Base-by-base conservation (phyloP, 2,329 filamentous ascomycete species). In the Coleophoma eucalyptorum region DNA sequence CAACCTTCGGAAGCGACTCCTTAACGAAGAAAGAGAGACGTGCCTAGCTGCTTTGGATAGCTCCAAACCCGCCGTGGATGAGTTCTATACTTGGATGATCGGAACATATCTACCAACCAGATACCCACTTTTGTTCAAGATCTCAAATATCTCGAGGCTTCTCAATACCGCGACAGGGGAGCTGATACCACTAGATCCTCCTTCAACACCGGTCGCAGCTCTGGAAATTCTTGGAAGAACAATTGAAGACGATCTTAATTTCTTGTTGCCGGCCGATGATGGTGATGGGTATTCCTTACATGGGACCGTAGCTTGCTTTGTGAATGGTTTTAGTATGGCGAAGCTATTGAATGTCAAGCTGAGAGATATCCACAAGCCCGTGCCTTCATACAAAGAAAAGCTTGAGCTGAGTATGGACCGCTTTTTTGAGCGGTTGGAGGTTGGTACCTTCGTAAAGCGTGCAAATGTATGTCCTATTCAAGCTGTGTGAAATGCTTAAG, bases 331-430 rank as follows among this genome's bases (percentile, higher is more conserved):
- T 67, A 69, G 76, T 57, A 75, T 80, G 1, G 66, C 65, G n/a
- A 58, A 72, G 43, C 84, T 85, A 54, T 70, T 85, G 8, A 74
- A 73, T 1, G 65, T 74, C 12, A 69, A 71, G 1, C 68, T 86
- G 1, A 67, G 74, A 0, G 70, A 73, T 21, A 85, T 86, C 55
- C 83, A 86, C 59, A 63, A 43, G 0, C 81, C 81, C 0, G 80
- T 86, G 0, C 82, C 82, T 0, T 72, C 74, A 6, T 86, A 86
- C 60, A 66, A 62, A 33, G 64, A 71, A 43, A 84, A 82, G 59
- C 58, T 86, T 0, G 77, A 79, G 57, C 73, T 69, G 46, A 76
- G 72, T 46, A 86, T 86, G 82, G 81, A 86, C 59, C 68, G 78
- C 1, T 85, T 80, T 65, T 85, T 86, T 61, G 72, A 75, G 1